These are phyloP conservation scores for Botrytis elliptica DNA, from an alignment of 2,329 filamentous ascomycete species.

Conservation along the genomic window DNA sequence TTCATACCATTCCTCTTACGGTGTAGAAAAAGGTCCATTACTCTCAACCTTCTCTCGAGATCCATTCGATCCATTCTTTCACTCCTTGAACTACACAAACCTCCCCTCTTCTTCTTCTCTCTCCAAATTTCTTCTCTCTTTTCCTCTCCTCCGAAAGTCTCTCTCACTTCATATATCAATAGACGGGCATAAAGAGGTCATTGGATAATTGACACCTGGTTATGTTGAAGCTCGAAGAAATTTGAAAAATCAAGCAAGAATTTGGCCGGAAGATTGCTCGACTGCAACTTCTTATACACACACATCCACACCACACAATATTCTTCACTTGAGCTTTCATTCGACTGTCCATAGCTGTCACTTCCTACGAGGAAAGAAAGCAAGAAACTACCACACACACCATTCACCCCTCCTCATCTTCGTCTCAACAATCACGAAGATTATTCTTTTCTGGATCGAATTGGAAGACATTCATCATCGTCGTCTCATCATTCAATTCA, in stretches of 20 bases:
- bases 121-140: slow-evolving; percentile 13
- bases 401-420: slow-evolving; percentile 2
- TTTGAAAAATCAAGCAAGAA: neutral
- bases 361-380: slow-evolving; percentile 25
- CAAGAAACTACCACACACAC: slow-evolving; percentile 18
- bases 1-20: neutral
- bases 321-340: slow-evolving; percentile 27
- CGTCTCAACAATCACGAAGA: slow-evolving; percentile 17
- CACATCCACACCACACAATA: slow-evolving; percentile 15
- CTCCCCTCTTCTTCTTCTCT: slow-evolving; percentile 7
- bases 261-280: slow-evolving; percentile 20
- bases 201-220: slow-evolving; percentile 25
- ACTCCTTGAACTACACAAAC: slow-evolving; percentile 16
- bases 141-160: slow-evolving; percentile 6
- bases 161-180: slow-evolving; percentile 12
- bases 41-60: slow-evolving; percentile 17
- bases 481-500: slow-evolving; percentile 1
- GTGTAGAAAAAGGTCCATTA: neutral
- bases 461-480: slow-evolving; percentile 1
- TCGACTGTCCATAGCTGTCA: slow-evolving; percentile 36
- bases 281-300: slow-evolving; percentile 3
- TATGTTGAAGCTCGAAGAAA: slow-evolving; percentile 23
- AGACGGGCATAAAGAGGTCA: slow-evolving; percentile 14
- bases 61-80: slow-evolving; percentile 18
- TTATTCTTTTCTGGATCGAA: slow-evolving; percentile 3